These are phyloP conservation scores for Agaricales sp. DNA, from an alignment of 1,284 basidiomycete genomes.

Conservation along the genomic window DNA sequence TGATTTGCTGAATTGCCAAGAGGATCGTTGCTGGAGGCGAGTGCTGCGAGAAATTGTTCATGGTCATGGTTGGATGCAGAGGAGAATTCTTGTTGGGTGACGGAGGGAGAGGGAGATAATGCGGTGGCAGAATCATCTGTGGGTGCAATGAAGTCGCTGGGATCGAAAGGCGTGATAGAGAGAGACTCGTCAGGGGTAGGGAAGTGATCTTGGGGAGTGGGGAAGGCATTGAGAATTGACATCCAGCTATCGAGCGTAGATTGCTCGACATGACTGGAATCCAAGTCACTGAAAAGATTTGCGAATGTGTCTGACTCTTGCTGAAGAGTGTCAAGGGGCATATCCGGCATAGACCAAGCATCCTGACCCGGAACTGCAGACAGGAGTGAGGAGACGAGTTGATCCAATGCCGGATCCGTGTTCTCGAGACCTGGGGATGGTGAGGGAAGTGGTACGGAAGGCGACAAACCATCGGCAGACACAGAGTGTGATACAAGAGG, in stretches of 20 bases:
- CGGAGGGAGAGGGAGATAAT: background rate
- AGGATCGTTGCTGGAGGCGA: background rate
- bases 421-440: constrained; percentile 8
- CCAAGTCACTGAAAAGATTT: background rate
- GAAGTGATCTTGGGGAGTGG: constrained; percentile 19
- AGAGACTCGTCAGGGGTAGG: constrained; percentile 2
- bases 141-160: background rate
- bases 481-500: background rate
- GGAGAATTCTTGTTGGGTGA: constrained; percentile 1
- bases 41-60: too few relatives aligned
- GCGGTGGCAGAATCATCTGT: constrained; percentile 1
- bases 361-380: constrained; percentile 15
- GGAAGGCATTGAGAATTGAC: constrained; percentile 32
- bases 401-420: constrained; percentile 19
- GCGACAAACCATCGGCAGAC: constrained; percentile 3
- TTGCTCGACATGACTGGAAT: constrained; percentile 19
- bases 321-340: background rate
- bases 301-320: background rate
- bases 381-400: constrained; percentile 28
- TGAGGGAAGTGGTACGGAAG: constrained; percentile 7
- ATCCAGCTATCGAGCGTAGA: constrained; percentile 41
- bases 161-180: background rate
- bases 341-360: background rate
- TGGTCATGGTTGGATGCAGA: background rate
- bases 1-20: constrained; percentile 1